Base-by-base conservation (phyloP, 108 stramenopile genomes). In the Skeletonema menzelii region DNA sequence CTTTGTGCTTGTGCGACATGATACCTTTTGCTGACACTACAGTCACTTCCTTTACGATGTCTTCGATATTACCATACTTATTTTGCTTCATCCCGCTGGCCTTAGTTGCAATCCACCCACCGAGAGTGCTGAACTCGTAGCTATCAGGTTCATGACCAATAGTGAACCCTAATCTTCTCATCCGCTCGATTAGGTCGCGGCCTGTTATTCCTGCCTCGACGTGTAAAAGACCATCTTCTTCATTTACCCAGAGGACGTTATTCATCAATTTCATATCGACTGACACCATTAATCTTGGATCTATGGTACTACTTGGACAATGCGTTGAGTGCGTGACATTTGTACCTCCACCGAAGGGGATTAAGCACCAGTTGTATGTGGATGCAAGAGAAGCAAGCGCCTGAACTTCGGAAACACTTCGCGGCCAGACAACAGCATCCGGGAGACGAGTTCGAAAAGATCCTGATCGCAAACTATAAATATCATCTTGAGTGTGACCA, bases 121-220 rank as follows among this genome's bases (percentile, higher is more conserved):
- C 97, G 13, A 98, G 80, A 20, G 97, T 96, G 63, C 94, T 95
- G 82, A 98, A 98, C 72, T 98, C 97, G 47, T 91, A 83, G 61
- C 95, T 96, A 74, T 98, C 97, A 3, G 97, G 97, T 73, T 97
- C 94, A 76, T 98, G 97, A 4, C 97, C 97, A 72, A 96, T 90
- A 2, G 97, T 98, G 56, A 90, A 90, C 26, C 97, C 97, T 8
- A 76, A 71, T 22, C 75, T 69, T n/a, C 79, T 74, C 69, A 97
- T 76, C 58, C 87, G 79, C 27, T 84, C 67, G 19, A 88, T 87
- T 11, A 98, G 65, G 8, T 86, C 80, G 6, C 77, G 44, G 7
- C 97, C 97, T 17, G 89, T 91, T 17, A 95, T 92, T 24, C 97
- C 97, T 34, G 95, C 94, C 61, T 97, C 78, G 27, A 97, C 87